Conservation (phyloP, 2,329 filamentous ascomycete genomes). For the Hymenoscyphus fructigenus region DNA sequence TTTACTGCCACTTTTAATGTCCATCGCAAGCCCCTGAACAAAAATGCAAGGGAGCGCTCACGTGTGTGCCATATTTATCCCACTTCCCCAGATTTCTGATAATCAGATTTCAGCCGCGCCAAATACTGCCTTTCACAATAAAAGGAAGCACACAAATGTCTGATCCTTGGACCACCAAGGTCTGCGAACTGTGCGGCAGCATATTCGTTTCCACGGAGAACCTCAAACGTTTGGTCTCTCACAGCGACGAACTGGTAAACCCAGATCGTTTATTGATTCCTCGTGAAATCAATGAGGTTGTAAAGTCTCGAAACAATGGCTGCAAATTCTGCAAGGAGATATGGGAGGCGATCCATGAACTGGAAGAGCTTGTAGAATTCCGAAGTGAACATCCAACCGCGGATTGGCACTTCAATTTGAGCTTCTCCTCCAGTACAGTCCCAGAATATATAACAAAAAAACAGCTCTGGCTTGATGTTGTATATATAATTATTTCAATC, state of each 20-base stretch:
- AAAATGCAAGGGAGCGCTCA: no score
- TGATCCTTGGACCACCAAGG: slow-evolving; percentile 1
- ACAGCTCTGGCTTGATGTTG: neutral
- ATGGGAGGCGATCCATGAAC: neutral
- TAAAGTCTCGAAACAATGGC: neutral
- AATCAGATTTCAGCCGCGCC: neutral
- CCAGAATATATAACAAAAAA: neutral
- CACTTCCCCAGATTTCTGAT: neutral
- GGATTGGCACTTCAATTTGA: neutral
- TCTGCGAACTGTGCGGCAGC: neutral
- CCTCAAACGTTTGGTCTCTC: neutral
- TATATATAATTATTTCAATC: neutral
- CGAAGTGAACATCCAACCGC: neutral
- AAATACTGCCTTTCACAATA: neutral
- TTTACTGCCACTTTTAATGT: no score
- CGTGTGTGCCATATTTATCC: neutral
- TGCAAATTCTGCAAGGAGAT: neutral
- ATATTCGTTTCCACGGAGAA: neutral
- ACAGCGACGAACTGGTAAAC: neutral
- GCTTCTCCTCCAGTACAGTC: neutral
- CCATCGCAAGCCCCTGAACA: no score
- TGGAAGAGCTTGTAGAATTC: neutral
- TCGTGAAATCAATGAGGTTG: neutral
- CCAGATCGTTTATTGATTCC: neutral
- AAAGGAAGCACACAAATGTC: neutral